These are phyloP conservation scores for Boletus sensibilis DNA, from an alignment of 768 basidiomycete species.

Conservation along the genomic window DNA sequence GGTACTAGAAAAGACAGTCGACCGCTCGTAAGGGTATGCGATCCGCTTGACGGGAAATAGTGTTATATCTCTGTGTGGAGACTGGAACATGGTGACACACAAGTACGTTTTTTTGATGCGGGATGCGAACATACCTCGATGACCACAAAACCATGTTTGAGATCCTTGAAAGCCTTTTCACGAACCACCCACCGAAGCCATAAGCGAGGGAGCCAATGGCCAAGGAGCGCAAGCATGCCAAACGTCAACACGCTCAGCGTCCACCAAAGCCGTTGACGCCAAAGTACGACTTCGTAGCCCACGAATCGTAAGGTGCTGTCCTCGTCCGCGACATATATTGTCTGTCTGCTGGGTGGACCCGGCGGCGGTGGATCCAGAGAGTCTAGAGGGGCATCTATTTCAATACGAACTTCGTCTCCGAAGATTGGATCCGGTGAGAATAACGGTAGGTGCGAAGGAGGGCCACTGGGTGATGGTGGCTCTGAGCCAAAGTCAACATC, in stretches of 20 bases:
- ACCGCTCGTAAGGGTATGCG: conserved; percentile 72
- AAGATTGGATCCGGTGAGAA: conserved; percentile 77
- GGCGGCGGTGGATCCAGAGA: conserved; percentile 67
- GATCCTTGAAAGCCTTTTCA: conserved; percentile 79
- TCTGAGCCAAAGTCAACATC: conserved; percentile 74
- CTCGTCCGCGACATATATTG: conserved; percentile 83
- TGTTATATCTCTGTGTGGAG: conserved; percentile 77
- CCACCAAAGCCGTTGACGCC: conserved; percentile 71
- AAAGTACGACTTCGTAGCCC: conserved; percentile 70
- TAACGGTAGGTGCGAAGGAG: conserved; percentile 56
- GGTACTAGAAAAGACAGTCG: conserved; percentile 68
- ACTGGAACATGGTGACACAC: conserved; percentile 49
- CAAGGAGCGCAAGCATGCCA: conserved; percentile 76
- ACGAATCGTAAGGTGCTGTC: conserved; percentile 85
- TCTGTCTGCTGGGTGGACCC: conserved; percentile 84
- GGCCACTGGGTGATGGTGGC: conserved; percentile 53
- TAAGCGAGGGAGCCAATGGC: conserved; percentile 89
- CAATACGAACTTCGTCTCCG: conserved; percentile 79
- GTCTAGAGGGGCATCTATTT: conserved; percentile 68
- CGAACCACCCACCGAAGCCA: conserved; percentile 88
- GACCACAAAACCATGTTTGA: conserved; percentile 72
- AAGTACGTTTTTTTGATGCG: not conserved
- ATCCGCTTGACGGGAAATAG: conserved; percentile 70
- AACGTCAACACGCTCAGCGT: conserved; percentile 61
- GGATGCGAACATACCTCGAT: conserved; percentile 68